Conservation (phyloP, 352 stramenopile genomes). For the Phytophthora rubi region DNA sequence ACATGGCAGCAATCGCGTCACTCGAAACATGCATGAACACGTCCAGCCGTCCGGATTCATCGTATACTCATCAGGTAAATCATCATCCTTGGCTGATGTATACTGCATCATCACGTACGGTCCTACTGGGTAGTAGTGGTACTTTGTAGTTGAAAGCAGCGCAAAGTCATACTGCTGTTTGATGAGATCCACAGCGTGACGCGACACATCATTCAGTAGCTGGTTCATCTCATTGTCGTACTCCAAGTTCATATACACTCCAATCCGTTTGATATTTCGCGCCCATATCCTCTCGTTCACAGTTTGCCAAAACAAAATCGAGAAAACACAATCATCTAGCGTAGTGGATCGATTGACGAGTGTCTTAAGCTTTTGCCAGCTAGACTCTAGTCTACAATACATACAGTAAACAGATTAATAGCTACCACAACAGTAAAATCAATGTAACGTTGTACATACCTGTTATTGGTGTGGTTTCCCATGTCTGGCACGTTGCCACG, state of each 20-base stretch:
- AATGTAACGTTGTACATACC: too few species aligned
- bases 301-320: constrained; percentile 13
- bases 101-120: constrained; percentile 23
- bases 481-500: too few species aligned
- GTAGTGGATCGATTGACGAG: constrained; percentile 5
- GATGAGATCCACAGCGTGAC: neutral
- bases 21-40: constrained; percentile 11
- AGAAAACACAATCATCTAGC: constrained; percentile 10
- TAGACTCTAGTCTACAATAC: constrained; percentile 10
- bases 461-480: too few species aligned
- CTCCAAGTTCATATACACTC: constrained; percentile 7
- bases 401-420: too few species aligned
- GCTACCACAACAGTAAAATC: too few species aligned
- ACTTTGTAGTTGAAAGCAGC: neutral
- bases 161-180: too few species aligned
- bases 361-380: constrained; percentile 13
- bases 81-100: constrained; percentile 2
- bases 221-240: constrained; percentile 12
- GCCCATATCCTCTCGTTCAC: constrained; percentile 2
- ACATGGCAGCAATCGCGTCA: constrained; percentile 7
- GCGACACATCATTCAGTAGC: neutral
- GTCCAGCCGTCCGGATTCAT: constrained; percentile 5
- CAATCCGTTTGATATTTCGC: neutral
- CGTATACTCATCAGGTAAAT: constrained; percentile 12
- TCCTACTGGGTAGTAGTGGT: neutral